Evolutionary conservation across 129 eudicot species (phyloP).

Genomic region (Flaveria ramosissima): DNA sequence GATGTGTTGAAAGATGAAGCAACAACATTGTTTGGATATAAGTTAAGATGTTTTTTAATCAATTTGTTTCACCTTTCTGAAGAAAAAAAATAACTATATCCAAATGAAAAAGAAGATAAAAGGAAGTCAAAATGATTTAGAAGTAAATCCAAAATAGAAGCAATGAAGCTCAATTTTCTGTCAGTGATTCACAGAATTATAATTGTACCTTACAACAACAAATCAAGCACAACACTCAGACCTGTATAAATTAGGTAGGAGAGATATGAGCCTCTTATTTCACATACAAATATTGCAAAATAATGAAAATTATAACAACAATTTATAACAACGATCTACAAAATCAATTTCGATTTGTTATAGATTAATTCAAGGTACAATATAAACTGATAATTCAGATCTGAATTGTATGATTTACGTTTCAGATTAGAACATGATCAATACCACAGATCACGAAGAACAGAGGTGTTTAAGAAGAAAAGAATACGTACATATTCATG

Average conservation of each 20-base stretch:
- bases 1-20: no score
- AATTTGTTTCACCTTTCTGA: background rate
- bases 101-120: constrained; percentile 3
- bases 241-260: background rate
- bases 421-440: constrained; percentile 9
- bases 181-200: background rate
- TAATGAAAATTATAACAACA: background rate
- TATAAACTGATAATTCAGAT: constrained; percentile 23
- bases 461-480: background rate
- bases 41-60: no score
- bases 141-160: constrained; percentile 8
- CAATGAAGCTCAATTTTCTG: background rate
- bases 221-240: background rate
- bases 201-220: background rate
- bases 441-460: background rate
- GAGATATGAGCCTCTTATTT: background rate
- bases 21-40: no score
- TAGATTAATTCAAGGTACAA: background rate
- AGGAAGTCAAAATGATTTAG: background rate
- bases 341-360: background rate
- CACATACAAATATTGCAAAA: background rate
- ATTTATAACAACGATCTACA: background rate
- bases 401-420: constrained; percentile 23
- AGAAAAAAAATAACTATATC: background rate
- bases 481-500: background rate